A percentile compares a stretch with the other conserved stretches of the same genome.
Conservation (phyloP, 2,329 filamentous ascomycete species). For the Balansia obtecta region DNA sequence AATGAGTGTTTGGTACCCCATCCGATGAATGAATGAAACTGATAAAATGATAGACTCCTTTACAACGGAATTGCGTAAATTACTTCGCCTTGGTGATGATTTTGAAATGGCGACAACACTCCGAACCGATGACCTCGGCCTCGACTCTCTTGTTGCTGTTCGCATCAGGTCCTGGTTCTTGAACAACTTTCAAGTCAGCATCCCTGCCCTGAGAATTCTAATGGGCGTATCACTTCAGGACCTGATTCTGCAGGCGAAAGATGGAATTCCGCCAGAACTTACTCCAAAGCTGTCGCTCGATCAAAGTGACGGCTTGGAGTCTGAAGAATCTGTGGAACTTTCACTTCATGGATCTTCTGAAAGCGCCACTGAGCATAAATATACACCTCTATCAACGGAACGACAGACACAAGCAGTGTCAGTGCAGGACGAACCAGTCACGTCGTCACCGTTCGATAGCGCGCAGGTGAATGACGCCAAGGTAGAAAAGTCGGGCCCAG, state of each 20-base stretch:
- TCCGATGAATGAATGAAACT: no score
- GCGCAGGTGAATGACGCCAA: background rate
- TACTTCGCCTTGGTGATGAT: background rate
- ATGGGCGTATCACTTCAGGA: constrained; percentile 9
- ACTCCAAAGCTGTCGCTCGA: background rate
- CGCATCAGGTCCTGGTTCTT: constrained; percentile 36
- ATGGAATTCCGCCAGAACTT: background rate
- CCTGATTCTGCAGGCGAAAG: constrained; percentile 4
- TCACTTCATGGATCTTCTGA: no score
- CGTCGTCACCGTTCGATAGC: background rate
- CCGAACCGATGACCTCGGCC: constrained; percentile 11
- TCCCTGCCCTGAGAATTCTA: constrained; percentile 30
- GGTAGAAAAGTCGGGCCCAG: background rate
- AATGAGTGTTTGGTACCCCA: background rate
- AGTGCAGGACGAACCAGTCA: background rate
- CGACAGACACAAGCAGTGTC: background rate
- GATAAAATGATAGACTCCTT: background rate
- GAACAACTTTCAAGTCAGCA: constrained; percentile 28
- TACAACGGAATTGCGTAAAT: background rate
- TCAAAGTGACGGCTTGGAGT: background rate
- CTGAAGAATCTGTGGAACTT: background rate
- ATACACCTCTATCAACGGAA: background rate
- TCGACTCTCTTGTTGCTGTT: constrained; percentile 21
- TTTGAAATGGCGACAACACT: background rate
- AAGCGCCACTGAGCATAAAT: background rate